Evolutionary conservation across 805 yeast genomes (phyloP).

Genomic region (Komagataella populi): DNA sequence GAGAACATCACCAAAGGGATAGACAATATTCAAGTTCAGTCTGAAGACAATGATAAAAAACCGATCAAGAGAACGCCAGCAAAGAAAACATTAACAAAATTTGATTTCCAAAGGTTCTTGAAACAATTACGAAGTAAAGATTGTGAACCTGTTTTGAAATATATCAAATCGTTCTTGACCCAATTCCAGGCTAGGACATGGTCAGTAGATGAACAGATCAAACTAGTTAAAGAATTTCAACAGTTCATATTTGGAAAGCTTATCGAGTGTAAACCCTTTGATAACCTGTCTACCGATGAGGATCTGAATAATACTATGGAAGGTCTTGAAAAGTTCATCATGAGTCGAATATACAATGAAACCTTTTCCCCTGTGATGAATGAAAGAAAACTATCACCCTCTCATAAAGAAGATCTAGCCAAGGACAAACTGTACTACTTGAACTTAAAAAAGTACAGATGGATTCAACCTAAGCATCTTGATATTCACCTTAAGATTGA

Average conservation of each 20-base stretch:
- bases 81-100: slow-evolving; percentile 11
- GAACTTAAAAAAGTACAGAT: slow-evolving; percentile 19
- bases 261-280: slow-evolving; percentile 57
- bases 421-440: slow-evolving; percentile 51
- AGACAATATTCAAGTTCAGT: background rate
- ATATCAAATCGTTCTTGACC: slow-evolving; percentile 68
- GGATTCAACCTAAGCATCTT: slow-evolving; percentile 64
- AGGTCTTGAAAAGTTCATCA: slow-evolving; percentile 84
- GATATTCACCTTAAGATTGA: slow-evolving; percentile 49
- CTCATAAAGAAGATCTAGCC: slow-evolving; percentile 48
- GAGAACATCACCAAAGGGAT: background rate
- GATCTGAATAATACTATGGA: slow-evolving; percentile 66
- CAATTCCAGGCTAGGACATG: slow-evolving; percentile 63
- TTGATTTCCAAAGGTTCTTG: slow-evolving; percentile 78
- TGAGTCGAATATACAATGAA: slow-evolving; percentile 70
- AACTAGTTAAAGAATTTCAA: slow-evolving; percentile 67
- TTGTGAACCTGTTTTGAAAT: slow-evolving; percentile 84
- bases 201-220: slow-evolving; percentile 66
- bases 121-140: slow-evolving; percentile 53
- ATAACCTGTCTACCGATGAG: slow-evolving; percentile 38
- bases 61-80: background rate
- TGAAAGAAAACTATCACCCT: slow-evolving; percentile 27
- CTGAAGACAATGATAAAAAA: background rate
- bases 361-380: slow-evolving; percentile 64
- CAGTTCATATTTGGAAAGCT: slow-evolving; percentile 55